Conservation (phyloP, 2,329 filamentous ascomycete genomes). For the Ilyonectria robusta region DNA sequence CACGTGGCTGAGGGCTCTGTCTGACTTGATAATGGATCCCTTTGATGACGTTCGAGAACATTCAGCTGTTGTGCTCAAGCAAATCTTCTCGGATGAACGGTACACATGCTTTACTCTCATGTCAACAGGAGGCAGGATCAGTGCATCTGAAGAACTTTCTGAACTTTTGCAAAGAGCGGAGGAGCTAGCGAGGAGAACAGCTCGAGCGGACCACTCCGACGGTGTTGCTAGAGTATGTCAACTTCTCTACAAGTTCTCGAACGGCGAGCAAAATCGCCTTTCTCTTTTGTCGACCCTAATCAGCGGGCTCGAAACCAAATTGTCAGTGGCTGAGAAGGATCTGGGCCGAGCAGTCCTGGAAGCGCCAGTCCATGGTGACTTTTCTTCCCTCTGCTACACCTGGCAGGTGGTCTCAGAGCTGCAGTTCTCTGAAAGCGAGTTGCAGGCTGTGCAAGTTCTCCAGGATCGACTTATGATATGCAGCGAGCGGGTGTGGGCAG, state of each 20-base stretch:
- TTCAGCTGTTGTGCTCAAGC: conserved; percentile 65
- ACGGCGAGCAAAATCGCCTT: conserved; percentile 58
- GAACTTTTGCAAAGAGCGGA: conserved; percentile 69
- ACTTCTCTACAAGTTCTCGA: conserved; percentile 74
- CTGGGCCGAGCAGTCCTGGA: conserved; percentile 77
- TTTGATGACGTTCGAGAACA: conserved; percentile 89
- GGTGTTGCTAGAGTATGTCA: conserved; percentile 85
- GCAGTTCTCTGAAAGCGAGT: conserved; percentile 55
- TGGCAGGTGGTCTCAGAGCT: conserved; percentile 65
- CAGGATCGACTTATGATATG: conserved; percentile 71
- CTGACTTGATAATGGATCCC: conserved; percentile 88
- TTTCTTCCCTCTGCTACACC: conserved; percentile 74
- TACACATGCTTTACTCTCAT: conserved; percentile 48
- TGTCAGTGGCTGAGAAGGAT: conserved; percentile 73
- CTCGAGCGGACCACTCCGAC: conserved; percentile 92
- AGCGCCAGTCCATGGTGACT: conserved; percentile 78
- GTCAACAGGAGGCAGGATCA: conserved; percentile 23
- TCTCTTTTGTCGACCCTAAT: conserved; percentile 72
- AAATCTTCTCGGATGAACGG: conserved; percentile 60
- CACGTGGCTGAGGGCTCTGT: conserved; percentile 73
- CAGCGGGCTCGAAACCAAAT: conserved; percentile 73
- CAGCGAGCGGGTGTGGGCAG: conserved; percentile 81
- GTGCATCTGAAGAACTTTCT: conserved; percentile 53
- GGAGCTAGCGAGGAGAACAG: conserved; percentile 75
- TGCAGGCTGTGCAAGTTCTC: conserved; percentile 55